Percentiles rank a stretch among this genome's conserved stretches.
Evolutionary conservation across 2,329 filamentous ascomycete species (phyloP).

Genomic region (Colletotrichum magnum): DNA sequence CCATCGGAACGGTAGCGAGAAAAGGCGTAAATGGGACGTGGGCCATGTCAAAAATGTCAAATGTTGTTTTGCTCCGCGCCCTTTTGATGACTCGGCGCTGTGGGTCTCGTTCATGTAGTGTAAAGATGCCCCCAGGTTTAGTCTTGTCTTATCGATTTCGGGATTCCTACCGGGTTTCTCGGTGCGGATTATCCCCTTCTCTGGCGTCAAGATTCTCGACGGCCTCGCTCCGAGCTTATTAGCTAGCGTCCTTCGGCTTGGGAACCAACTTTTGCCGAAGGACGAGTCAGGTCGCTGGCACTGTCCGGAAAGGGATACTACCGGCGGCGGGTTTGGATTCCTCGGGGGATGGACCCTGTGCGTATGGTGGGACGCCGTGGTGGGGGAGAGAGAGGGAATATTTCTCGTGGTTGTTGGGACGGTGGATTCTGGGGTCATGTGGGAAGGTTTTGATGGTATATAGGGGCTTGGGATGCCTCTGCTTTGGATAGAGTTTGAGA

Average conservation of each 20-base stretch:
- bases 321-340: not conserved
- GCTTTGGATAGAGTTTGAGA: not conserved
- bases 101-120: not conserved
- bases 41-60: conserved; percentile 13
- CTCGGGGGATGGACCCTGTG: not conserved
- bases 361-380: not conserved
- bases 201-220: no score
- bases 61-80: not conserved
- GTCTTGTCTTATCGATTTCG: no score
- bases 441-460: not conserved
- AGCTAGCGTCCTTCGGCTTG: no score
- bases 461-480: not conserved
- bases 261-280: no score
- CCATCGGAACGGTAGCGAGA: no score
- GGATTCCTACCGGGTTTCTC: no score
- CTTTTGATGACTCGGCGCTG: not conserved
- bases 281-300: no score
- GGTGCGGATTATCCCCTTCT: no score
- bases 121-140: no score
- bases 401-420: not conserved
- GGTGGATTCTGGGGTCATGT: not conserved
- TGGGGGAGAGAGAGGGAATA: not conserved
- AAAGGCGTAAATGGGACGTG: not conserved
- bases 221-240: no score
- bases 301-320: no score